These are phyloP conservation scores for Auricularia heimuer DNA, from an alignment of 768 basidiomycete genomes.

Conservation along the genomic window DNA sequence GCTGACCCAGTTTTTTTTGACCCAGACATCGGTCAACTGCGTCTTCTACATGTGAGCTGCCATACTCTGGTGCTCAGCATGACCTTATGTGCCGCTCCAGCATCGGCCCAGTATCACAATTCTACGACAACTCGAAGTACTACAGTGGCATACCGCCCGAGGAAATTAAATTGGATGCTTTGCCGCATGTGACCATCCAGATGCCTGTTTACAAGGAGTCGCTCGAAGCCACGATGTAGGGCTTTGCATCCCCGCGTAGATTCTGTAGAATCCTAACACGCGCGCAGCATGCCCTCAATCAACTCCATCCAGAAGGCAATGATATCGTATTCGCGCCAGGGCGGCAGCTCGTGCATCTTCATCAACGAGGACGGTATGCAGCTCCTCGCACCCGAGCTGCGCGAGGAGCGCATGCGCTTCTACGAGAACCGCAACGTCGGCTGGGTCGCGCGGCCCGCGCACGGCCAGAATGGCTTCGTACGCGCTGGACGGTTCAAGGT, in stretches of 20 bases:
- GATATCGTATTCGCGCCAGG: slow-evolving; percentile 35
- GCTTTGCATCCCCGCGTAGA: slow-evolving; percentile 19
- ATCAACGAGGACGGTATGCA: slow-evolving; percentile 53
- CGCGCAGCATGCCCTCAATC: slow-evolving; percentile 42
- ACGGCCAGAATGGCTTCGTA: slow-evolving; percentile 31
- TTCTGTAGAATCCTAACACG: slow-evolving; percentile 36
- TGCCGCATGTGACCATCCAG: slow-evolving; percentile 44
- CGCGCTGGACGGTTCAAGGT: slow-evolving; percentile 79
- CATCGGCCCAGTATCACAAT: slow-evolving; percentile 45
- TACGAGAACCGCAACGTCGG: slow-evolving; percentile 59
- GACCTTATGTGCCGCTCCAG: slow-evolving; percentile 8
- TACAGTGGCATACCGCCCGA: slow-evolving; percentile 35
- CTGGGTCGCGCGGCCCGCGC: slow-evolving; percentile 65
- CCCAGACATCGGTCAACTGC: slow-evolving; percentile 10
- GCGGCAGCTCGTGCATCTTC: slow-evolving; percentile 51
- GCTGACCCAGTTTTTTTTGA: no score
- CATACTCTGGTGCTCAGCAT: slow-evolving; percentile 1
- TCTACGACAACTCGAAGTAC: slow-evolving; percentile 42
- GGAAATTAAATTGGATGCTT: slow-evolving; percentile 28
- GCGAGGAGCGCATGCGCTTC: slow-evolving; percentile 22
- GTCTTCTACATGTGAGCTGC: slow-evolving; percentile 35
- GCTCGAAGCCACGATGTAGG: slow-evolving; percentile 42
- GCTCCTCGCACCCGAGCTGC: slow-evolving; percentile 18
- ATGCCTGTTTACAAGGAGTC: slow-evolving; percentile 52
- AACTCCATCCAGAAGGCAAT: slow-evolving; percentile 27